Percentiles rank a stretch among this genome's conserved stretches.
phyloP scores from a whole-genome alignment of 2,329 filamentous ascomycete genomes.

The Curvularia hawaiiensis region DNA sequence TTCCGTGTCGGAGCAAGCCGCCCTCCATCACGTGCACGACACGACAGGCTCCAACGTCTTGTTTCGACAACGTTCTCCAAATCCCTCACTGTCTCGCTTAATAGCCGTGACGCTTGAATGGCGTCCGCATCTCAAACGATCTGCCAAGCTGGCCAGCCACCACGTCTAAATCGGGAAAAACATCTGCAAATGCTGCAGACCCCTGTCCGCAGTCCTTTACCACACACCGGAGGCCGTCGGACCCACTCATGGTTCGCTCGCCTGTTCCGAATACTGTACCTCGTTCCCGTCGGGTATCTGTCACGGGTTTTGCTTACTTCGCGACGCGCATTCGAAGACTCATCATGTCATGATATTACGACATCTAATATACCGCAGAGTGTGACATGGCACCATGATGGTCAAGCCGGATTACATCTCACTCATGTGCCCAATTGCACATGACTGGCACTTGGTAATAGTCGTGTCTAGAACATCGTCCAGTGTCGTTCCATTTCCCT shows the following conservation, averaged over 20 bases:
- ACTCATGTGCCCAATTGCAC: slow-evolving; percentile 10
- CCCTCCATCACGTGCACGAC: slow-evolving; percentile 7
- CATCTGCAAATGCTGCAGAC: slow-evolving; percentile 28
- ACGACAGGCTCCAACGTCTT: not conserved
- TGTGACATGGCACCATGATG: slow-evolving; percentile 25
- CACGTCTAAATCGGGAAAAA: slow-evolving; percentile 25
- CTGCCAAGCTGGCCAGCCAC: slow-evolving; percentile 5
- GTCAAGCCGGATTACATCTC: slow-evolving; percentile 15
- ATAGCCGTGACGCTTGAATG: slow-evolving; percentile 17
- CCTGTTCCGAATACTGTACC: slow-evolving; percentile 4
- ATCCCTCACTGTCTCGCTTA: slow-evolving; percentile 38
- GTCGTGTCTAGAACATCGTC: slow-evolving; percentile 1
- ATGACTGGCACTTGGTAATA: not conserved
- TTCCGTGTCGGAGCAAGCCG: slow-evolving; percentile 19
- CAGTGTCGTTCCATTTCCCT: slow-evolving; percentile 8
- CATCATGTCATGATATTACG: slow-evolving; percentile 26
- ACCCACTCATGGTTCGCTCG: slow-evolving; percentile 9
- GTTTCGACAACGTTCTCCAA: slow-evolving; percentile 20
- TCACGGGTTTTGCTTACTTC: slow-evolving; percentile 16
- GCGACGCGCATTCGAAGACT: slow-evolving; percentile 25
- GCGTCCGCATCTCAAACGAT: slow-evolving; percentile 13
- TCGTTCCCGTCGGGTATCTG: slow-evolving; percentile 7
- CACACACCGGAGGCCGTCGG: slow-evolving; percentile 1
- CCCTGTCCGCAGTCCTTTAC: slow-evolving; percentile 1
- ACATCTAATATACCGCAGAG: slow-evolving; percentile 16